A percentile compares a stretch with the other conserved stretches of the same genome.
Conservation (phyloP, 73 alveolate genomes). For the Paramecium tetraurelia region DNA sequence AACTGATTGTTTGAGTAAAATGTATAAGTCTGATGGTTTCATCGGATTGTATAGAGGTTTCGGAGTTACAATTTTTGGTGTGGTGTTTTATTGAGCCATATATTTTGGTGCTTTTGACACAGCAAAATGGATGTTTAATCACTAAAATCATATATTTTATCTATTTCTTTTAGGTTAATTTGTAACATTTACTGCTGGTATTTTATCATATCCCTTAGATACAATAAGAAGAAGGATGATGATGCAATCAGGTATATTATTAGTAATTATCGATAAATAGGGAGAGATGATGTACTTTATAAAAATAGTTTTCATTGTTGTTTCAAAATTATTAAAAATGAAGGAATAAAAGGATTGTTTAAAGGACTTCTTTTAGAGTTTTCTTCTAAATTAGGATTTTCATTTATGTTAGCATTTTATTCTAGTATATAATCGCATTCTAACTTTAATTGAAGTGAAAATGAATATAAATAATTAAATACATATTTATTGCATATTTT, state of each 20-base stretch:
- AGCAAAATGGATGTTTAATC: constrained; percentile 73
- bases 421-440: constrained; percentile 67
- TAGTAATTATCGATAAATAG: neutral
- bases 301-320: constrained; percentile 75
- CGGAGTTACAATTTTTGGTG: constrained; percentile 87
- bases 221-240: constrained; percentile 94
- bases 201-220: constrained; percentile 85
- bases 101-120: constrained; percentile 93
- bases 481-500: neutral
- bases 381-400: constrained; percentile 85
- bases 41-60: constrained; percentile 92
- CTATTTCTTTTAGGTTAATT: constrained; percentile 82
- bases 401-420: constrained; percentile 80
- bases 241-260: constrained; percentile 78
- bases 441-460: neutral
- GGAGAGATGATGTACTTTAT: constrained; percentile 75
- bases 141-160: constrained; percentile 58
- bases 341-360: constrained; percentile 86
- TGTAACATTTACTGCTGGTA: constrained; percentile 81
- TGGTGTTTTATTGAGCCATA: constrained; percentile 86
- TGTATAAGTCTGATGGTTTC: constrained; percentile 78
- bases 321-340: constrained; percentile 69
- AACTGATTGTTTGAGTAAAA: constrained; percentile 77
- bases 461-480: neutral
- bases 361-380: constrained; percentile 84